Conservation (phyloP, 257 asterid genomes). For the Solanum boliviense region DNA sequence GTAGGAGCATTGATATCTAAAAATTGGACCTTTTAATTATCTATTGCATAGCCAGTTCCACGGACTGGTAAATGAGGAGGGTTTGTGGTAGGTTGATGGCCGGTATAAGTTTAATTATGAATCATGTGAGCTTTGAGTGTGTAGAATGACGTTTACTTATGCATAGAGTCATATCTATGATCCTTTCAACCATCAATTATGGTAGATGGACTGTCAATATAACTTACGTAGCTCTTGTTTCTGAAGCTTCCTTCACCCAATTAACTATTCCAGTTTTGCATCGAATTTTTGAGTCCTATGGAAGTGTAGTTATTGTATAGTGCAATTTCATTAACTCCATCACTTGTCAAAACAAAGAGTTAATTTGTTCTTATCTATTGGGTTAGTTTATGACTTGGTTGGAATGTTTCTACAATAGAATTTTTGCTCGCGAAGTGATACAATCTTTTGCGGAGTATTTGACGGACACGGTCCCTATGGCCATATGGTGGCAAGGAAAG, state of each 20-base stretch:
- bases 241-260: not conserved
- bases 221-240: not conserved
- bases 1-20: too few species aligned
- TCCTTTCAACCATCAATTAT: not conserved
- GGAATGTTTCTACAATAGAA: slow-evolving; percentile 58
- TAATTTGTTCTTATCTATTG: slow-evolving; percentile 21
- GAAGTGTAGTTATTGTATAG: not conserved
- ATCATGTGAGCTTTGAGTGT: not conserved
- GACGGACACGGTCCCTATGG: slow-evolving; percentile 99
- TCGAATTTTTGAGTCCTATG: not conserved
- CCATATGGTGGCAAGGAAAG: slow-evolving; percentile 93
- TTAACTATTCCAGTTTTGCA: not conserved
- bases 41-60: not conserved
- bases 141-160: too few species aligned
- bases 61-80: not conserved
- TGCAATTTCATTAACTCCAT: slow-evolving; percentile 5
- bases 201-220: not conserved
- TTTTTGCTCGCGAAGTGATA: slow-evolving; percentile 46
- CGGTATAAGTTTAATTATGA: not conserved
- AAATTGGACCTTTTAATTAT: not conserved
- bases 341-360: slow-evolving; percentile 18
- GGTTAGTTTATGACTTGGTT: slow-evolving; percentile 66
- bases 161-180: not conserved
- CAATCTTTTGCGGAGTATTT: slow-evolving; percentile 80
- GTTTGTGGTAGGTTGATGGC: not conserved